These are phyloP conservation scores for Murraya koenigii DNA, from an alignment of 345 rosid species.

Conservation along the genomic window DNA sequence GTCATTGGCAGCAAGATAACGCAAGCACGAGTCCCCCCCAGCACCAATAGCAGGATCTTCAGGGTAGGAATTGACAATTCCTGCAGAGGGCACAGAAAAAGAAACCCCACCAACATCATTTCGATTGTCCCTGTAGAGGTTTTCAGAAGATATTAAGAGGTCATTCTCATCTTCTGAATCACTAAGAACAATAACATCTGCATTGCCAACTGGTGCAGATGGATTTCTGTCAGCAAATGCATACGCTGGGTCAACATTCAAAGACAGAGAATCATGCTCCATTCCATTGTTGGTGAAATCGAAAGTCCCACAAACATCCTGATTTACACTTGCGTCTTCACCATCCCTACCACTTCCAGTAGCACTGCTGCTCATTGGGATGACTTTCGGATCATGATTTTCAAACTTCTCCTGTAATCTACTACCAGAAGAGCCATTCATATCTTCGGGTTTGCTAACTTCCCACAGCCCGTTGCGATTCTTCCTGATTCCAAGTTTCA, in stretches of 20 bases:
- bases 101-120: conserved; percentile 47
- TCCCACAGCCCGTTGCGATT: conserved; percentile 89
- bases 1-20: conserved; percentile 51
- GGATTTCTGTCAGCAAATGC: conserved; percentile 49
- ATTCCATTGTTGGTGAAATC: conserved; percentile 57
- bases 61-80: conserved; percentile 50
- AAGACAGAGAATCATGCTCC: conserved; percentile 74
- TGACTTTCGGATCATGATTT: conserved; percentile 46
- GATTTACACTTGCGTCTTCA: conserved; percentile 93
- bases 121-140: conserved; percentile 47
- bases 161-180: conserved; percentile 93
- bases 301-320: conserved; percentile 68
- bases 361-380: conserved; percentile 92
- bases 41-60: conserved; percentile 57
- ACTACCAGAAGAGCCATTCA: conserved; percentile 61
- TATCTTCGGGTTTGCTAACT: conserved; percentile 75
- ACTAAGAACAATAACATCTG: conserved; percentile 80
- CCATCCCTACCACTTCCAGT: conserved; percentile 92
- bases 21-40: conserved; percentile 59
- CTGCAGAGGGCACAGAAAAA: conserved; percentile 57
- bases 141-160: conserved; percentile 46
- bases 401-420: conserved; percentile 52
- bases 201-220: conserved; percentile 46
- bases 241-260: conserved; percentile 58
- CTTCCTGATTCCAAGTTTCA: conserved; percentile 89